Conservation (phyloP, 257 asterid genomes). For the Thymus quinquecostatus region DNA sequence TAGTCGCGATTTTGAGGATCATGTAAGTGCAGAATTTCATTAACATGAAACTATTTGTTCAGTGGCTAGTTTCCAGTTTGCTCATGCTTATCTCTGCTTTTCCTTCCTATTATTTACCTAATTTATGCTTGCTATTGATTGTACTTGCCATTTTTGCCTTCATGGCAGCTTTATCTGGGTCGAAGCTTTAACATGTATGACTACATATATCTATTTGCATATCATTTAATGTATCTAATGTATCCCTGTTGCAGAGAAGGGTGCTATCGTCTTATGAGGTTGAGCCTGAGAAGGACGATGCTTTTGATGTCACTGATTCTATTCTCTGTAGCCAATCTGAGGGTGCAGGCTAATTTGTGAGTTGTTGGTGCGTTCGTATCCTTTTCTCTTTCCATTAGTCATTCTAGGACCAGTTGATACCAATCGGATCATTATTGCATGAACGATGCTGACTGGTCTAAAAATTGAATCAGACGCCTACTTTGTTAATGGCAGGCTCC, state of each 20-base stretch:
- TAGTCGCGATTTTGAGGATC: slow-evolving; percentile 84
- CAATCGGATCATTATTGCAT: slow-evolving; percentile 13
- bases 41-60: slow-evolving; percentile 13
- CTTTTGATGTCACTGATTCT: slow-evolving; percentile 39
- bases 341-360: slow-evolving; percentile 40
- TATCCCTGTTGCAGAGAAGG: slow-evolving; percentile 49
- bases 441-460: slow-evolving; percentile 28
- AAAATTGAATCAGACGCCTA: slow-evolving; percentile 16
- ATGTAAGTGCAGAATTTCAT: slow-evolving; percentile 57
- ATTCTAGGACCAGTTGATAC: slow-evolving; percentile 13
- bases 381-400: slow-evolving; percentile 2
- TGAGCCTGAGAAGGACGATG: slow-evolving; percentile 44
- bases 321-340: slow-evolving; percentile 41
- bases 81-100: slow-evolving; percentile 12
- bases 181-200: slow-evolving; percentile 8
- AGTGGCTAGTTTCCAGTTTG: slow-evolving; percentile 17
- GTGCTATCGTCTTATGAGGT: slow-evolving; percentile 61
- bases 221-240: slow-evolving; percentile 18
- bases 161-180: neutral
- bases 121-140: slow-evolving; percentile 3
- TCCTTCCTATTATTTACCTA: neutral
- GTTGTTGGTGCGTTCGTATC: slow-evolving; percentile 15
- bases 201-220: neutral
- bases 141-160: neutral
- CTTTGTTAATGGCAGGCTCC: slow-evolving; percentile 35